Base-by-base conservation (phyloP, 148 eudicot genomes). In the Silene conica region DNA sequence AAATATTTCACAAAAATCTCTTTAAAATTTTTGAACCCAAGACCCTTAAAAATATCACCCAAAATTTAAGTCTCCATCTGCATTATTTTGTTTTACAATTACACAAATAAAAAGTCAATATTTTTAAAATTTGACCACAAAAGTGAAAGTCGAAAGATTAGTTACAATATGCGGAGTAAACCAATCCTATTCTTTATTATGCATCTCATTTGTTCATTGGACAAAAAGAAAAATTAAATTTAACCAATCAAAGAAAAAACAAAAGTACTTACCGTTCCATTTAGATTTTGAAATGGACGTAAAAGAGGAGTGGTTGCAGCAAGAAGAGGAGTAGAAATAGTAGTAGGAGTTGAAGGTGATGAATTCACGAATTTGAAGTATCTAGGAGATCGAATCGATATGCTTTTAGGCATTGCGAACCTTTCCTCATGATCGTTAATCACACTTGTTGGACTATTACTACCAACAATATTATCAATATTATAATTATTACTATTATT, bases 361-460 rank as follows among this genome's bases (percentile, higher is more conserved):
- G 57, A 48, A 7, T 8, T 60, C 28, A 6, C 10, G 52, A 79
- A 78, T 77, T 88, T 86, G 78, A 79, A 69, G 38, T 76, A 87
- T 14, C 85, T 85, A 28, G 80, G 83, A 38, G 94, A 87, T 16
- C 88, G 85, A 55, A 89, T 87, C 0, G 94, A 87, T 31, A 87
- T 87, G 77, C 91, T 86, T 81, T 83, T 89, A 1, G 91, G 91
- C 73, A 84, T 54, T 80, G 80, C 10, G 20, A 61, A 22, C 55
- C 78, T 54, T 74, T 72, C 61, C 10, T 74, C 58, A 6, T 52
- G 55, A 48, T 74, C 57, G 16, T 69, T 81, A 38, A 84, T 77
- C 43, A 78, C 84, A 71, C 88, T 86, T 3, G 80, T 88, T 1
- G 84, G 84, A 70, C 89, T 88, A 34, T 66, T 74, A 25, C n/a